phyloP scores from a whole-genome alignment of 2,329 filamentous ascomycete genomes.

The Aspergillus sclerotialis region DNA sequence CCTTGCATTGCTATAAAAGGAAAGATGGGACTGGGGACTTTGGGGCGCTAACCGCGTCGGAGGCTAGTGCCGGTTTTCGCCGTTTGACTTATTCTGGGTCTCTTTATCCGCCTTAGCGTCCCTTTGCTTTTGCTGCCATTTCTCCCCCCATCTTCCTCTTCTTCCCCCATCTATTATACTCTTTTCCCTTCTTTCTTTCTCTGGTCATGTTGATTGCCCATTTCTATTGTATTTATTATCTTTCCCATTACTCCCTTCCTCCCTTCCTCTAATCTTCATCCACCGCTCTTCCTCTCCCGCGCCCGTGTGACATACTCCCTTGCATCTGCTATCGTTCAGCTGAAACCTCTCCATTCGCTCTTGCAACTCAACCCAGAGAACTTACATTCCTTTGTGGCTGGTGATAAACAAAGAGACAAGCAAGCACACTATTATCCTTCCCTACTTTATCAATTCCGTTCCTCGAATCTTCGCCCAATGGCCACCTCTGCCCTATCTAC shows the following conservation, averaged over 20 bases:
- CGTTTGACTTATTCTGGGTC: neutral
- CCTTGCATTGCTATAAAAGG: no score
- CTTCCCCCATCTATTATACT: no score
- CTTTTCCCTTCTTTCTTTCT: neutral
- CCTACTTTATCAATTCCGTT: no score
- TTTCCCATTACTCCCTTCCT: conserved; percentile 1
- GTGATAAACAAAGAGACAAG: no score
- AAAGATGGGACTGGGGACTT: no score
- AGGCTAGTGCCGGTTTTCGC: neutral
- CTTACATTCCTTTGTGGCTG: no score
- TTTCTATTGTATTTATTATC: conserved; percentile 2
- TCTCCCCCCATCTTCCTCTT: conserved; percentile 3
- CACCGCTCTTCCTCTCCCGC: no score
- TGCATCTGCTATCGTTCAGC: no score
- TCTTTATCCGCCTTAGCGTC: neutral
- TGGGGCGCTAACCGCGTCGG: neutral
- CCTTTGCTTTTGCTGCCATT: conserved; percentile 3
- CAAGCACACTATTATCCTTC: no score
- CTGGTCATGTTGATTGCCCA: neutral
- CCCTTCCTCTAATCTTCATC: neutral
- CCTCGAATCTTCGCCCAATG: no score
- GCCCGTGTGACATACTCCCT: neutral
- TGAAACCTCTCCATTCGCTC: no score
- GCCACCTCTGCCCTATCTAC: conserved; percentile 25
- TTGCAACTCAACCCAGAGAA: no score